Conservation (phyloP, 805 yeast genomes). For the Pichia heedii region DNA sequence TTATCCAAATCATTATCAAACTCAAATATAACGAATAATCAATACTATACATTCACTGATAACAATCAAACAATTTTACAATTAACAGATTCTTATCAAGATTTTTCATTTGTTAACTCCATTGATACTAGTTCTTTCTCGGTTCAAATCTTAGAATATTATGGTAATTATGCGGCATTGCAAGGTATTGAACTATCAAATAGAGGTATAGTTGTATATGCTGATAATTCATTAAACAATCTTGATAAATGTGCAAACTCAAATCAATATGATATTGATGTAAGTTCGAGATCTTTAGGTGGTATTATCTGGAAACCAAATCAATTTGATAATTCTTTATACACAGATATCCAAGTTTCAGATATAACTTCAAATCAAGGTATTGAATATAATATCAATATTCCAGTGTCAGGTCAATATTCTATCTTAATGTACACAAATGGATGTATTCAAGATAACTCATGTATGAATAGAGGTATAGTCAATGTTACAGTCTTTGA, state of each 20-base stretch:
- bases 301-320: slow-evolving; percentile 21
- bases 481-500: slow-evolving; percentile 66
- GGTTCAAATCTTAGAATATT: slow-evolving; percentile 55
- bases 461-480: slow-evolving; percentile 65
- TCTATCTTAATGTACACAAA: slow-evolving; percentile 72
- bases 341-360: slow-evolving; percentile 21
- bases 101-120: slow-evolving; percentile 69
- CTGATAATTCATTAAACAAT: slow-evolving; percentile 59
- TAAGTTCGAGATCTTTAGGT: slow-evolving; percentile 7
- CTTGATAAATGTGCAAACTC: slow-evolving; percentile 3
- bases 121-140: slow-evolving; percentile 54
- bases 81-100: slow-evolving; percentile 45
- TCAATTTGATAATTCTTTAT: slow-evolving; percentile 15
- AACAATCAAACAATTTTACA: slow-evolving; percentile 13
- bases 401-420: slow-evolving; percentile 67
- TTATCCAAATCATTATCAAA: slow-evolving; percentile 19
- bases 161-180: slow-evolving; percentile 62
- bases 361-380: slow-evolving; percentile 27
- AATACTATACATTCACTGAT: slow-evolving; percentile 12
- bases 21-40: not conserved
- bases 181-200: slow-evolving; percentile 68
- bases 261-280: slow-evolving; percentile 3
- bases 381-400: slow-evolving; percentile 55
- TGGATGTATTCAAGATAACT: slow-evolving; percentile 62
- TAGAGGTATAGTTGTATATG: slow-evolving; percentile 52